Evolutionary conservation across 2,329 filamentous ascomycete species (phyloP), one percentile per base, ranked within the genome.

Genomic region (Colletotrichum sp.): DNA sequence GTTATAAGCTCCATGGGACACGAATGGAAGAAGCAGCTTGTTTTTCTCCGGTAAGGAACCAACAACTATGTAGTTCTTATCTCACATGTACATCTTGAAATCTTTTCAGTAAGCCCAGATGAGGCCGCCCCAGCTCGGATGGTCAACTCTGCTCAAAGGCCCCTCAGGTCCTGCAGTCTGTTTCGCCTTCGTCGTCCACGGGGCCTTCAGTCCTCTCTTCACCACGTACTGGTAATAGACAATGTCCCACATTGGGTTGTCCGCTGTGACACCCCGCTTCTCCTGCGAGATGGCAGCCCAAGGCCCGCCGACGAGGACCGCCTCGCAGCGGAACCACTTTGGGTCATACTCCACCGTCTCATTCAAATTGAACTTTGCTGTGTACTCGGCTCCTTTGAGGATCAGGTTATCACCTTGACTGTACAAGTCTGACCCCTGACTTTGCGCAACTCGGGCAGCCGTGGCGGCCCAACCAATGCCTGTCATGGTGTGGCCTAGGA

Each of bases 351-450:
- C 64, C 0, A 86, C 84, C 0, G 78, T 80, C 5, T 83, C 67
- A 21, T 82, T 82, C 1, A 87, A 78, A 30, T 85, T 86, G 72
- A 82, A 86, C 52, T 82, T 83, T n/a, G 85, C 85, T 2, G 81
- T 77, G 74, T 86, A 86, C 72, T 86, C 85, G 0, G 81, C 80
- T 4, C 78, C 85, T 64, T 81, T 83, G 10, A 85, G 78, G 3
- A 86, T 69, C 2, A 86, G 67, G 63, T 83, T 82, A 28, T 82
- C 77, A 0, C 79, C 81, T 2, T 84, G 67, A 1, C 72, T 32
- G 70, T 83, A 86, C 0, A 86, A 63, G 67, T 87, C 85, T 0
- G 65, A 55, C 5, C 85, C 85, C 67, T 87, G 85, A 16, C 79
- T 83, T 63, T 85, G 80, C 7, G 81, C 80, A 1, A 82, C 79